phyloP scores from a whole-genome alignment of 2,329 filamentous ascomycete species.

The Ophiostoma piceae region DNA sequence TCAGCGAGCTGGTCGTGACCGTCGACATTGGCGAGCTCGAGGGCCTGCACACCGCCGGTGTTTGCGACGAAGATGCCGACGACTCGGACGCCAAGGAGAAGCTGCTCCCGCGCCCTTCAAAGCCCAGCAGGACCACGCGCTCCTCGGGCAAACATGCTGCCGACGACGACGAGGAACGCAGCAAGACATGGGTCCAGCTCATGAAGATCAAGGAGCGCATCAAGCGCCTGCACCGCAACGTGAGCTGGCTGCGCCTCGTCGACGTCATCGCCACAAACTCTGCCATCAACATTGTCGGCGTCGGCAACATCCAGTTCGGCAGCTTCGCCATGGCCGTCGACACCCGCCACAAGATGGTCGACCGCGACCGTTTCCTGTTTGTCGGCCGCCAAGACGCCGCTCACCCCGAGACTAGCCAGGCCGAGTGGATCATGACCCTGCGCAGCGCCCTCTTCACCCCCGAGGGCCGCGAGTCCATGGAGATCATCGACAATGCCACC shows the following conservation, averaged over 20 bases:
- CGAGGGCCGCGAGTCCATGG: slow-evolving; percentile 75
- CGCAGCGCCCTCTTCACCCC: slow-evolving; percentile 85
- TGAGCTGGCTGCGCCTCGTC: slow-evolving; percentile 83
- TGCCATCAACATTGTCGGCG: slow-evolving; percentile 68
- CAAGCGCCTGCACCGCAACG: slow-evolving; percentile 77
- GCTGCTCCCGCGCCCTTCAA: not conserved
- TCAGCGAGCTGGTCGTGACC: slow-evolving; percentile 80
- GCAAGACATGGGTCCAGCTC: slow-evolving; percentile 74
- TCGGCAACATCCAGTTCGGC: slow-evolving; percentile 80
- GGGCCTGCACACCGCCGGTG: slow-evolving; percentile 38
- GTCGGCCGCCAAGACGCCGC: slow-evolving; percentile 59
- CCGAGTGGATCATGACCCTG: slow-evolving; percentile 87
- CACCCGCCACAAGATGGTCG: slow-evolving; percentile 84
- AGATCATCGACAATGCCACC: slow-evolving; percentile 80
- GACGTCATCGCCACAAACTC: slow-evolving; percentile 83
- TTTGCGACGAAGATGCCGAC: not conserved
- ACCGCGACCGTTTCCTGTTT: slow-evolving; percentile 82
- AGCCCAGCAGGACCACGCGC: not conserved
- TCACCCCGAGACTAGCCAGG: slow-evolving; percentile 58
- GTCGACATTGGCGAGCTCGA: slow-evolving; percentile 68
- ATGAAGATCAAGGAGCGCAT: slow-evolving; percentile 76
- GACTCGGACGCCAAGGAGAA: not conserved
- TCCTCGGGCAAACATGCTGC: not conserved
- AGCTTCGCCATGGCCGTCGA: slow-evolving; percentile 83
- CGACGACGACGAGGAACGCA: slow-evolving; percentile 40